A percentile compares a stretch with the other conserved stretches of the same genome.
Evolutionary conservation across 2,329 filamentous ascomycete genomes (phyloP).

Genomic region (Cryphonectria nitschkei): DNA sequence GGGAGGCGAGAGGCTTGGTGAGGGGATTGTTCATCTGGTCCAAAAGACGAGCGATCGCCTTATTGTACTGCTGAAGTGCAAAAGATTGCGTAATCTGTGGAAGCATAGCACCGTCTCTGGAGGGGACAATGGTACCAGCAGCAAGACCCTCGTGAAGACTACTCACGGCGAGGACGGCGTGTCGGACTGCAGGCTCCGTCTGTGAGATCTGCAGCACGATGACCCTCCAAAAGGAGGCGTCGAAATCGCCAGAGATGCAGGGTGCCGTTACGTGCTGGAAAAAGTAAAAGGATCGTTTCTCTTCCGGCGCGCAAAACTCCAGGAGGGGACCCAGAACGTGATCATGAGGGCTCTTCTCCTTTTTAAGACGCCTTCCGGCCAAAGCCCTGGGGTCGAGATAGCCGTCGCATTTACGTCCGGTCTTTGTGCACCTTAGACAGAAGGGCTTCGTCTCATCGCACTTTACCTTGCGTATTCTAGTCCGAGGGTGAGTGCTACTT

Average conservation of each 20-base stretch:
- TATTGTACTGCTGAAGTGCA: slow-evolving; percentile 52
- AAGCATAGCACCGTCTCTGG: slow-evolving; percentile 28
- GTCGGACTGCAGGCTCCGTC: slow-evolving; percentile 31
- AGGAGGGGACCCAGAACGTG: slow-evolving; percentile 30
- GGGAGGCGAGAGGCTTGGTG: slow-evolving; percentile 37
- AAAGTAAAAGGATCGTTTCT: slow-evolving; percentile 29
- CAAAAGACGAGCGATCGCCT: slow-evolving; percentile 50
- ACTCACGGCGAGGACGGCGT: slow-evolving; percentile 39
- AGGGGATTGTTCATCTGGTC: slow-evolving; percentile 39
- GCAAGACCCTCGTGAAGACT: slow-evolving; percentile 36
- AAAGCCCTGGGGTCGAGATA: slow-evolving; percentile 32
- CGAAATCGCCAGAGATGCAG: slow-evolving; percentile 27
- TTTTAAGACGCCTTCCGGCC: slow-evolving; percentile 28
- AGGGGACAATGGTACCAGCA: slow-evolving; percentile 28
- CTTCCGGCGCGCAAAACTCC: slow-evolving; percentile 29
- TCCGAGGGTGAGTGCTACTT: slow-evolving; percentile 1
- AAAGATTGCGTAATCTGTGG: slow-evolving; percentile 34
- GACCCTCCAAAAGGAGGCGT: slow-evolving; percentile 37
- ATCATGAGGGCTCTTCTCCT: slow-evolving; percentile 29
- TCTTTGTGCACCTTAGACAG: slow-evolving; percentile 37
- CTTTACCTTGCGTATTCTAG: slow-evolving; percentile 39
- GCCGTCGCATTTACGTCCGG: slow-evolving; percentile 38
- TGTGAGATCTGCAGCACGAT: slow-evolving; percentile 36
- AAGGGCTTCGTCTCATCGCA: slow-evolving; percentile 39
- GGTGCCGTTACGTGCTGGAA: slow-evolving; percentile 28